Conservation (phyloP, 2,329 filamentous ascomycete genomes). For the Tolypocladium sp. region DNA sequence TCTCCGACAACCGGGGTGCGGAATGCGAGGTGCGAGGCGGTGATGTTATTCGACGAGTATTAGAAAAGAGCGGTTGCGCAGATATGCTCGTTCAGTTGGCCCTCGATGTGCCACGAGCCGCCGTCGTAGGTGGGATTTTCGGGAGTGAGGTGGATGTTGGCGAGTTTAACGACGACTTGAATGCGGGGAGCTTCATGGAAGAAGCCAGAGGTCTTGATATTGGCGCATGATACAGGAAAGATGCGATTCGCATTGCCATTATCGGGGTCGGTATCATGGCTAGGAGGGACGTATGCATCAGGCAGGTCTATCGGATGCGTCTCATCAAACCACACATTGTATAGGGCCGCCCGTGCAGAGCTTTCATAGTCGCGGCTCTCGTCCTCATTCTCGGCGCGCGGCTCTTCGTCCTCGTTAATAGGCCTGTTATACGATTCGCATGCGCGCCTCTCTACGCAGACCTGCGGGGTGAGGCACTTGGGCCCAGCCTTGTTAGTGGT, state of each 20-base stretch:
- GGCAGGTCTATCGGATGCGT: conserved; percentile 15
- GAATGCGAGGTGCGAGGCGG: conserved; percentile 40
- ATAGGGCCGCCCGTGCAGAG: conserved; percentile 3
- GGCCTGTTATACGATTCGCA: conserved; percentile 13
- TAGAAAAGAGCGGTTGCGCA: conserved; percentile 56
- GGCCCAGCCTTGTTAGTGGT: conserved; percentile 1
- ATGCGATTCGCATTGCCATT: not conserved
- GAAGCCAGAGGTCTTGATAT: conserved; percentile 18
- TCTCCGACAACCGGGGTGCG: conserved; percentile 28
- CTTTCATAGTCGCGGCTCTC: conserved; percentile 1
- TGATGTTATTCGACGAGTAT: conserved; percentile 51
- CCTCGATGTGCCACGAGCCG: conserved; percentile 48
- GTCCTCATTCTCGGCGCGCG: conserved; percentile 13
- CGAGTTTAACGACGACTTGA: conserved; percentile 56
- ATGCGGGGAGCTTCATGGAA: conserved; percentile 24
- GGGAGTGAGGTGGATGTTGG: conserved; percentile 51
- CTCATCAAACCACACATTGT: conserved; percentile 16
- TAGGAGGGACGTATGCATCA: not conserved
- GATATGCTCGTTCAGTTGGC: conserved; percentile 53
- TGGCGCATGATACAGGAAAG: conserved; percentile 1
- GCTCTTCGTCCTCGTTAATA: conserved; percentile 12
- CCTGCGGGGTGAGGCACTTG: conserved; percentile 10
- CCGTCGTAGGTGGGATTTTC: conserved; percentile 44
- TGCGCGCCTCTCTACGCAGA: conserved; percentile 5
- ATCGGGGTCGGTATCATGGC: not conserved